These are phyloP conservation scores for Candida tibetensis DNA, from an alignment of 805 yeast genomes.

Conservation along the genomic window DNA sequence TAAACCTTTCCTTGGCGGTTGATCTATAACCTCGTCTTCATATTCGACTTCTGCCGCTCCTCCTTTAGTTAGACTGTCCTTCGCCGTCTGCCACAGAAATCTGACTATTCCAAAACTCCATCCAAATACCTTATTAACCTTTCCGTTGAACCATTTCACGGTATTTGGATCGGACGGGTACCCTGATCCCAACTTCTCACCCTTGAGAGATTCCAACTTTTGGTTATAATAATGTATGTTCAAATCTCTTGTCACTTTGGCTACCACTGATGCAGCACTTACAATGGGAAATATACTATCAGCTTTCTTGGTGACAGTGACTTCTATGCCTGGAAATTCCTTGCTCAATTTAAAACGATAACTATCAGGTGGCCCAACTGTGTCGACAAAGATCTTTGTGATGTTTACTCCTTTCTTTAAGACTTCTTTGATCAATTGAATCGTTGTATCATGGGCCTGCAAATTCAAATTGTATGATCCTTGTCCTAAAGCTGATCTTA, in stretches of 20 bases:
- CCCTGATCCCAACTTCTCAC: conserved; percentile 72
- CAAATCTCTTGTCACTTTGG: conserved; percentile 91
- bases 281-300: conserved; percentile 91
- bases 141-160: conserved; percentile 61
- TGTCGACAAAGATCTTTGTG: conserved; percentile 80
- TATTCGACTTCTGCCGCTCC: conserved; percentile 59
- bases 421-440: conserved; percentile 66
- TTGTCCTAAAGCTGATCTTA: conserved; percentile 48
- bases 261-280: conserved; percentile 91
- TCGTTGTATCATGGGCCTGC: conserved; percentile 96
- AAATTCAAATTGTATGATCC: conserved; percentile 78
- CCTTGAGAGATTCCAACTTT: conserved; percentile 26
- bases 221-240: conserved; percentile 40
- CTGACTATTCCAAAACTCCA: conserved; percentile 75
- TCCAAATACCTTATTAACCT: conserved; percentile 74
- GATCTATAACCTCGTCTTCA: conserved; percentile 41
- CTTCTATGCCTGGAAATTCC: conserved; percentile 64
- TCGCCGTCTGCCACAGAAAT: conserved; percentile 93
- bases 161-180: conserved; percentile 94
- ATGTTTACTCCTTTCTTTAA: conserved; percentile 60
- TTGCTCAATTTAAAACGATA: conserved; percentile 73
- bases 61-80: conserved; percentile 58
- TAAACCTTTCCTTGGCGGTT: conserved; percentile 1
- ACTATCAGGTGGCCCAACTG: conserved; percentile 91
- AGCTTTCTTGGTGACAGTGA: conserved; percentile 91